Percentiles rank a stretch among this genome's conserved stretches.
Conservation (phyloP, 2,329 filamentous ascomycete species). For the Dryadomyces sulphureus region DNA sequence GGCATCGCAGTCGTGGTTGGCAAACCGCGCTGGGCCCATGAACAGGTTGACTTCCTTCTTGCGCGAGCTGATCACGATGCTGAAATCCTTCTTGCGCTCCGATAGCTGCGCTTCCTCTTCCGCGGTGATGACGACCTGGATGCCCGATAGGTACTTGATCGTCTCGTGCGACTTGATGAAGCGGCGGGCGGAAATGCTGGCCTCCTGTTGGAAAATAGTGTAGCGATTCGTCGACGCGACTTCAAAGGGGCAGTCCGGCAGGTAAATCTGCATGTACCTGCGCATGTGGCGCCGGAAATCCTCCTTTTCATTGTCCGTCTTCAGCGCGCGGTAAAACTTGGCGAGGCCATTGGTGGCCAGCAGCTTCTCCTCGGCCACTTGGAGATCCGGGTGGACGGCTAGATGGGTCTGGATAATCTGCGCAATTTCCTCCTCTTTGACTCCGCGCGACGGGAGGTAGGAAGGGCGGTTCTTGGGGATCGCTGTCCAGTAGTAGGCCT, state of each 20-base stretch:
- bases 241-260: slow-evolving; percentile 88
- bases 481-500: slow-evolving; percentile 93
- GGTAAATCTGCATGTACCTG: slow-evolving; percentile 84
- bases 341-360: slow-evolving; percentile 58
- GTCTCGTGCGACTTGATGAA: slow-evolving; percentile 69
- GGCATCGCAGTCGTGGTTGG: slow-evolving; percentile 91
- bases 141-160: slow-evolving; percentile 82
- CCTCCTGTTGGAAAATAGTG: slow-evolving; percentile 80
- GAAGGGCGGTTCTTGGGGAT: slow-evolving; percentile 88
- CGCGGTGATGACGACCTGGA: slow-evolving; percentile 81
- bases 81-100: slow-evolving; percentile 79
- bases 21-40: slow-evolving; percentile 86
- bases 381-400: slow-evolving; percentile 58
- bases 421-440: slow-evolving; percentile 49
- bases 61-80: slow-evolving; percentile 85
- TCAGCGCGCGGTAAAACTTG: slow-evolving; percentile 54
- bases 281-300: slow-evolving; percentile 77
- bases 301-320: slow-evolving; percentile 64
- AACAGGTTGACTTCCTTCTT: slow-evolving; percentile 87
- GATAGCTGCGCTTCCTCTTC: slow-evolving; percentile 80
- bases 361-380: slow-evolving; percentile 56
- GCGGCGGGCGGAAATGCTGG: slow-evolving; percentile 67
- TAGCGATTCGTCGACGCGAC: slow-evolving; percentile 87
- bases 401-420: slow-evolving; percentile 50
- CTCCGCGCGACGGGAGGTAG: slow-evolving; percentile 70